These are phyloP conservation scores for Populus tremula DNA, from an alignment of 345 rosid species.

Conservation along the genomic window DNA sequence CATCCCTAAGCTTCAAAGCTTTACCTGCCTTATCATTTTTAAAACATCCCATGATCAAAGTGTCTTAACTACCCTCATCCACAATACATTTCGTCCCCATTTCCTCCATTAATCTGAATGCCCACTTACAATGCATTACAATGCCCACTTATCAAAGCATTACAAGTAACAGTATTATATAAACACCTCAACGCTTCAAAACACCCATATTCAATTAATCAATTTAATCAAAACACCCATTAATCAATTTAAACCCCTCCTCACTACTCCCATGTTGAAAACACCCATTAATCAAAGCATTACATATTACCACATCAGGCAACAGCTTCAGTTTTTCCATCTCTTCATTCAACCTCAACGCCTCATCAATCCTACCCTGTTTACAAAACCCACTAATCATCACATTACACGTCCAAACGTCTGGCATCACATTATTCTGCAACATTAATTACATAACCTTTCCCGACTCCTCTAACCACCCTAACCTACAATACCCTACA, in stretches of 20 bases:
- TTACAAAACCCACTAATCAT: constrained; percentile 62
- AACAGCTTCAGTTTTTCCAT: constrained; percentile 58
- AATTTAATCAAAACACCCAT: constrained; percentile 33
- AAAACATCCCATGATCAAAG: constrained; percentile 64
- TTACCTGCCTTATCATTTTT: constrained; percentile 43
- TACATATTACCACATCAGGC: constrained; percentile 82
- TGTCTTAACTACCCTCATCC: constrained; percentile 78
- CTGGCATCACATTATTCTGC: constrained; percentile 49
- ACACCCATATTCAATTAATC: constrained; percentile 51
- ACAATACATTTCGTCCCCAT: constrained; percentile 64
- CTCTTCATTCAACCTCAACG: constrained; percentile 52
- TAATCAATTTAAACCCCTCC: constrained; percentile 54
- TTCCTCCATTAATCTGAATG: constrained; percentile 64
- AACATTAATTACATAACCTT: constrained; percentile 69
- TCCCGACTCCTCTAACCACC: constrained; percentile 68
- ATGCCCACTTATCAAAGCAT: constrained; percentile 58
- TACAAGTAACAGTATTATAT: constrained; percentile 65
- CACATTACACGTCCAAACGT: constrained; percentile 66
- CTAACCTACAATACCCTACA: constrained; percentile 69
- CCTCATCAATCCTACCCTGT: constrained; percentile 57
- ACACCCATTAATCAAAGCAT: constrained; percentile 74
- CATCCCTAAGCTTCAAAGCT: constrained; percentile 71
- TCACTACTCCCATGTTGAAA: constrained; percentile 41
- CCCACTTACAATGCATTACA: constrained; percentile 31
- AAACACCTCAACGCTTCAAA: constrained; percentile 58